phyloP scores from a whole-genome alignment of 495 filamentous ascomycete genomes.

The Hypoxylon rickii region DNA sequence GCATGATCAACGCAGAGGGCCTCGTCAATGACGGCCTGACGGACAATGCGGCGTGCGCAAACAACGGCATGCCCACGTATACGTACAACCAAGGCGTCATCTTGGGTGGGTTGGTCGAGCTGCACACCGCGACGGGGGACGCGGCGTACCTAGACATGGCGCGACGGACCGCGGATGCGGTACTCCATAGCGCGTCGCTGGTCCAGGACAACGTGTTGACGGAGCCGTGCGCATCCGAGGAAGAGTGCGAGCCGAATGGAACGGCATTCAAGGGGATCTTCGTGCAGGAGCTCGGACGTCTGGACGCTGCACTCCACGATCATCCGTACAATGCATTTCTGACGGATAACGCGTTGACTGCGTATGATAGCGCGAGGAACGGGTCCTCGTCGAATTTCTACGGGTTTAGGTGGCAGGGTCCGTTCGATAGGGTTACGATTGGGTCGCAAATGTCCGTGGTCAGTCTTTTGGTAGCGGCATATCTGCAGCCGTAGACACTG shows the following conservation, averaged over 20 bases:
- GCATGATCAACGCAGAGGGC: conserved; percentile 64
- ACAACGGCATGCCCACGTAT: conserved; percentile 65
- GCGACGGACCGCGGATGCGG: conserved; percentile 60
- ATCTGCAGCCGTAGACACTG: background rate
- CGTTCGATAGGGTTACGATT: conserved; percentile 48
- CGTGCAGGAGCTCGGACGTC: conserved; percentile 61
- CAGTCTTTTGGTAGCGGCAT: conserved; percentile 61
- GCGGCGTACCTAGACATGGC: conserved; percentile 56
- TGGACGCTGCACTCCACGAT: conserved; percentile 54
- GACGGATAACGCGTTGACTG: conserved; percentile 57
- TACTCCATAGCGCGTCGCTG: conserved; percentile 51
- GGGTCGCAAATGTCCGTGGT: conserved; percentile 65
- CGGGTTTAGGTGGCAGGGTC: conserved; percentile 61
- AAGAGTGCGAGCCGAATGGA: conserved; percentile 58
- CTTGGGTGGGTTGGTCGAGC: conserved; percentile 67
- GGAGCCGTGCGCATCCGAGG: conserved; percentile 58
- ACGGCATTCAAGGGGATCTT: conserved; percentile 79
- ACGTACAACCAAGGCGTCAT: conserved; percentile 80
- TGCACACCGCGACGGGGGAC: conserved; percentile 45
- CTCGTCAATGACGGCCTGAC: conserved; percentile 71
- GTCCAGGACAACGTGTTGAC: conserved; percentile 60
- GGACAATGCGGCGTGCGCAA: conserved; percentile 53
- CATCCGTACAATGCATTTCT: conserved; percentile 58
- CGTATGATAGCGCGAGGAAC: conserved; percentile 59
- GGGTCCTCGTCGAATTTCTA: conserved; percentile 50